Evolutionary conservation across 306 rosid species (phyloP).

Genomic region (Trifolium fragiferum): DNA sequence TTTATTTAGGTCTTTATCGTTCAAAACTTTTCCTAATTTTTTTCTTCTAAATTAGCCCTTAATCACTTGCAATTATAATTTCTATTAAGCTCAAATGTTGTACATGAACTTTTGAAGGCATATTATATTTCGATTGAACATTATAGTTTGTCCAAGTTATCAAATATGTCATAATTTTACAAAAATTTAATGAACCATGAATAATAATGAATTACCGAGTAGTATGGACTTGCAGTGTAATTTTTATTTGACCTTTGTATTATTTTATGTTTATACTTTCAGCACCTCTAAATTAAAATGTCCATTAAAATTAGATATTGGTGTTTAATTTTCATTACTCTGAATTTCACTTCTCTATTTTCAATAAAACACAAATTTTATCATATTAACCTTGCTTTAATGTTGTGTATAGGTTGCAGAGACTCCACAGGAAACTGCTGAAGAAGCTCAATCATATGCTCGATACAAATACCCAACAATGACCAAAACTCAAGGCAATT

Average conservation of each 20-base stretch:
- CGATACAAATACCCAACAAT: constrained; percentile 91
- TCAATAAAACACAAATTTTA: background rate
- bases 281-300: background rate
- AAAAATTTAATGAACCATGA: background rate
- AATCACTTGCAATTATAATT: background rate
- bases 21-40: background rate
- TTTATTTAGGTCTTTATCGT: background rate
- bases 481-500: constrained; percentile 90
- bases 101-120: background rate
- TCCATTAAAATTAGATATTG: too few species aligned
- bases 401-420: constrained; percentile 83
- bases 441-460: constrained; percentile 91
- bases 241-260: too few species aligned
- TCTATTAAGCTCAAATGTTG: background rate
- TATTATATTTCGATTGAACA: too few species aligned
- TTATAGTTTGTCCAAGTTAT: background rate
- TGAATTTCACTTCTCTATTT: constrained; percentile 26
- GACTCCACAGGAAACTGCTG: constrained; percentile 95
- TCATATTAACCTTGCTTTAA: background rate
- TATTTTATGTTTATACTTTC: background rate
- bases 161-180: background rate
- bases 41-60: background rate
- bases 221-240: too few species aligned
- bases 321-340: constrained; percentile 14
- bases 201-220: background rate